These are phyloP conservation scores for Aspergillus aculeatus DNA, from an alignment of 2,329 filamentous ascomycete species.

Conservation along the genomic window DNA sequence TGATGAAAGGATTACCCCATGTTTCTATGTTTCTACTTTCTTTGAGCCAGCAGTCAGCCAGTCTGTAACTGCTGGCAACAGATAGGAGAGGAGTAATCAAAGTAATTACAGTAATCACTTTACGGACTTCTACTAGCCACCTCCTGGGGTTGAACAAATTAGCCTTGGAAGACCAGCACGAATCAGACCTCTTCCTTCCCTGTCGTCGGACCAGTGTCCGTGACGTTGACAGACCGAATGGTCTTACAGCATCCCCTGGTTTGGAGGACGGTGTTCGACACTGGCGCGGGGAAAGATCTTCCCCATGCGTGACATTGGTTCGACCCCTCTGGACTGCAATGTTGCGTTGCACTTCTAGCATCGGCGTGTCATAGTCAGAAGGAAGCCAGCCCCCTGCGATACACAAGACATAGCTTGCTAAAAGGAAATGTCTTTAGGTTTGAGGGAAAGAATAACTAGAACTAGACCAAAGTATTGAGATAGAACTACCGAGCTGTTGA, in stretches of 20 bases:
- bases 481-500: no score
- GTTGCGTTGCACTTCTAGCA: slow-evolving; percentile 4
- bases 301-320: slow-evolving; percentile 1
- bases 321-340: slow-evolving; percentile 3
- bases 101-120: neutral
- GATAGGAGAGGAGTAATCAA: neutral
- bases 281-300: slow-evolving; percentile 19
- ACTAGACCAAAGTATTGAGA: no score
- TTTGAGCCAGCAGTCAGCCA: neutral
- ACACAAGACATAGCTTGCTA: no score
- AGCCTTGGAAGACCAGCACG: neutral
- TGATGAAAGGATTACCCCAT: neutral
- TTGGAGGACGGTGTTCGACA: slow-evolving; percentile 3
- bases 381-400: neutral
- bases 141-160: neutral
- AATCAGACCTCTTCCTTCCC: neutral
- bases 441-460: no score
- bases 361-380: neutral
- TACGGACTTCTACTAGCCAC: no score
- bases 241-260: neutral
- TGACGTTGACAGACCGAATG: neutral
- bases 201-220: neutral
- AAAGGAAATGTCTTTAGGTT: no score
- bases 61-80: neutral
- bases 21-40: neutral